Conservation (phyloP, 768 basidiomycete species). For the Lactifluus subvellereus region DNA sequence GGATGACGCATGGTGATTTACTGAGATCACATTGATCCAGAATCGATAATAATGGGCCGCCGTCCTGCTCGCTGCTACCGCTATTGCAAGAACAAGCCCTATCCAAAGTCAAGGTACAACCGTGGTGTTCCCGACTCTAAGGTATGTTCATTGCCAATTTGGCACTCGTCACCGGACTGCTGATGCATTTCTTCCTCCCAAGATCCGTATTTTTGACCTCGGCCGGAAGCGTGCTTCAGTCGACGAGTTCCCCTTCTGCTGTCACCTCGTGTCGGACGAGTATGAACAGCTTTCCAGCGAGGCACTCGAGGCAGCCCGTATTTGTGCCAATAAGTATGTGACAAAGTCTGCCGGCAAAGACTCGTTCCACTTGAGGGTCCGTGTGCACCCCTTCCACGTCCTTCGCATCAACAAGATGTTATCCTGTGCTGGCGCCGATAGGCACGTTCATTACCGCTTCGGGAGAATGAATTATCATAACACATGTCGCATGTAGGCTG, state of each 20-base stretch:
- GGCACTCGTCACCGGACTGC: neutral
- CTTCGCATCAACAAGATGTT: constrained; percentile 99
- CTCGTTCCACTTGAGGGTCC: constrained; percentile 96
- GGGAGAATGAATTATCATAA: neutral
- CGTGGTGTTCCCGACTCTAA: constrained; percentile 98
- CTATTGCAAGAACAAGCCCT: constrained; percentile 99
- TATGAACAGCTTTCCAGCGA: constrained; percentile 96
- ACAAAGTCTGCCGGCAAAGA: constrained; percentile 98
- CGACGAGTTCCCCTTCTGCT: constrained; percentile 97
- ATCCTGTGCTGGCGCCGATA: constrained; percentile 97
- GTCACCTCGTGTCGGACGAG: constrained; percentile 95
- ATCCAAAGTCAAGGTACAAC: constrained; percentile 93
- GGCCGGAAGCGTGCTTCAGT: constrained; percentile 94
- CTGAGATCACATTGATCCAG: neutral
- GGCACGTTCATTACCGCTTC: constrained; percentile 42
- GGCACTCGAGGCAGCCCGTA: constrained; percentile 96
- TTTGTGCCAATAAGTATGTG: constrained; percentile 99
- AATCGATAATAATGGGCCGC: constrained; percentile 79
- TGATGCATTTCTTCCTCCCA: neutral
- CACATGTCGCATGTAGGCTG: constrained; percentile 42
- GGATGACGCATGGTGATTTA: constrained; percentile 8
- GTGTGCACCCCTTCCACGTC: constrained; percentile 98
- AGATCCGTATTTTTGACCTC: constrained; percentile 97
- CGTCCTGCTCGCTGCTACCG: constrained; percentile 98
- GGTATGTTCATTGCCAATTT: constrained; percentile 39